phyloP scores from a whole-genome alignment of 495 filamentous ascomycete species.

The Glonium stellatum region DNA sequence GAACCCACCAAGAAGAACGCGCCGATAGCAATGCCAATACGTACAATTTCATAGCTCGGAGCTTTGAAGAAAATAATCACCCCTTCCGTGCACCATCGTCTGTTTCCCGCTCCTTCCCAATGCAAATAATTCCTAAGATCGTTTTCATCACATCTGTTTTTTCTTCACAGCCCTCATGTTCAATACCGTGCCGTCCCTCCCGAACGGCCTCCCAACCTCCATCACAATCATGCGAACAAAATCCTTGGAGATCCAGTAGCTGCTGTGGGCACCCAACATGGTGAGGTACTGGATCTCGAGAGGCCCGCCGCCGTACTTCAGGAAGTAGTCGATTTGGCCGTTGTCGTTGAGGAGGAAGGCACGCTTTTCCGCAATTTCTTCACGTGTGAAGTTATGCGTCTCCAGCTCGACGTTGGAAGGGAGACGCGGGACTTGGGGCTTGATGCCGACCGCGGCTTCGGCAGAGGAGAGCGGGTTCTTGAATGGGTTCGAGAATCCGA shows the following conservation, averaged over 20 bases:
- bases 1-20: no score
- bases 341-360: slow-evolving; percentile 89
- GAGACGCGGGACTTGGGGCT: slow-evolving; percentile 44
- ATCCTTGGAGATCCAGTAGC: slow-evolving; percentile 82
- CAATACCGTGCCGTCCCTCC: slow-evolving; percentile 57
- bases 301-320: slow-evolving; percentile 70
- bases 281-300: slow-evolving; percentile 93
- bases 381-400: slow-evolving; percentile 86
- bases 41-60: no score
- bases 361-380: slow-evolving; percentile 87
- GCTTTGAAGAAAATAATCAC: no score
- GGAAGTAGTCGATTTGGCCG: slow-evolving; percentile 84
- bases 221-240: slow-evolving; percentile 80
- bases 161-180: slow-evolving; percentile 72
- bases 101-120: not conserved
- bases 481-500: slow-evolving; percentile 17
- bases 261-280: slow-evolving; percentile 94
- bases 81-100: not conserved
- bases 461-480: slow-evolving; percentile 5
- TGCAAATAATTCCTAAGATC: not conserved
- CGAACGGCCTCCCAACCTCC: slow-evolving; percentile 73
- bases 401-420: slow-evolving; percentile 91
- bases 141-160: slow-evolving; percentile 15
- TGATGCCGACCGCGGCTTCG: slow-evolving; percentile 13
- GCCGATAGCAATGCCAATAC: no score